phyloP scores from a whole-genome alignment of 1,139 yeast species.

The Meyerozyma smithsonii region DNA sequence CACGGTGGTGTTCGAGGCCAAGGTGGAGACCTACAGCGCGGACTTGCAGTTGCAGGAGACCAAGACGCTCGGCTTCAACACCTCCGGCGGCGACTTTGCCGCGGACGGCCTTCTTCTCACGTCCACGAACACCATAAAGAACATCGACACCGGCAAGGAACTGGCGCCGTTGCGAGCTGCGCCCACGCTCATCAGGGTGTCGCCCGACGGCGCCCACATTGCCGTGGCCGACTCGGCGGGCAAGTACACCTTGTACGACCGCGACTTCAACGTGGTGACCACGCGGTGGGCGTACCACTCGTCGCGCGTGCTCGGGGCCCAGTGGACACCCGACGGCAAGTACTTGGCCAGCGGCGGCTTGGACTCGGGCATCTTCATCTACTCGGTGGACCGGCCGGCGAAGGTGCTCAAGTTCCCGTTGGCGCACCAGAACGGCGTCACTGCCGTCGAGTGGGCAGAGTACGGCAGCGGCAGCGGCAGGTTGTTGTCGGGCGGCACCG shows the following conservation, averaged over 20 bases:
- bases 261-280: conserved; percentile 60
- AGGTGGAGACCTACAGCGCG: conserved; percentile 30
- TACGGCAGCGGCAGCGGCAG: conserved; percentile 33
- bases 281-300: conserved; percentile 96
- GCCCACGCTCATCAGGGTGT: conserved; percentile 59
- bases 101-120: background rate
- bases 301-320: conserved; percentile 67
- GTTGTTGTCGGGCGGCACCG: conserved; percentile 72
- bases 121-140: background rate
- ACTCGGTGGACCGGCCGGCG: conserved; percentile 74
- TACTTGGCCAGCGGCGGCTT: conserved; percentile 74
- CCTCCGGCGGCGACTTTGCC: conserved; percentile 18
- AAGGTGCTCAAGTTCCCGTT: conserved; percentile 68
- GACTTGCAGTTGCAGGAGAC: conserved; percentile 16
- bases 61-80: conserved; percentile 28
- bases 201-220: conserved; percentile 62
- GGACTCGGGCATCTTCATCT: conserved; percentile 76
- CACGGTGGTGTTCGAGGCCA: conserved; percentile 47
- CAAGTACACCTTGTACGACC: conserved; percentile 66
- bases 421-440: conserved; percentile 88
- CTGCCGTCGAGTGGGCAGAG: conserved; percentile 62
- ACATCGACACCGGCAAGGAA: conserved; percentile 7
- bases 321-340: conserved; percentile 75
- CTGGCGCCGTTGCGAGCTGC: conserved; percentile 55
- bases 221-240: conserved; percentile 91